These are phyloP conservation scores for Malus fusca DNA, from an alignment of 306 rosid genomes.

Conservation along the genomic window DNA sequence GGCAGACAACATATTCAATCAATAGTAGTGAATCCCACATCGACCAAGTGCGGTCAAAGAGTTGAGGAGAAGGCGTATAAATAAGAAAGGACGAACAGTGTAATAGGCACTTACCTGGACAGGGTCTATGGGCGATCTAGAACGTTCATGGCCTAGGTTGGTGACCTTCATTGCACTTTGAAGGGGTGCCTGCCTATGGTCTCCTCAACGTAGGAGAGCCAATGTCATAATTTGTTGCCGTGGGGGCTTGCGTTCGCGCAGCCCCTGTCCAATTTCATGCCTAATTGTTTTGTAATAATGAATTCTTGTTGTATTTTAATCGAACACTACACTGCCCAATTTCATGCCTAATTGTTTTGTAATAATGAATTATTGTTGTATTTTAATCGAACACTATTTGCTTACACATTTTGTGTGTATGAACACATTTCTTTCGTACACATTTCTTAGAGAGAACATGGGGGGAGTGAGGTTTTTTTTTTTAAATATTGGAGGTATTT, in stretches of 20 bases:
- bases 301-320: no score
- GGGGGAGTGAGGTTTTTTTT: no score
- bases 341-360: neutral
- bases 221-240: slow-evolving; percentile 49
- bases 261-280: slow-evolving; percentile 21
- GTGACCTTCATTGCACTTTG: neutral
- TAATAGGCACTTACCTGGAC: fast-evolving
- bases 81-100: fast-evolving
- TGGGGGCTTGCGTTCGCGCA: slow-evolving; percentile 59
- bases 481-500: no score
- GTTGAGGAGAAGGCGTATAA: neutral
- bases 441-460: no score
- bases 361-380: fast-evolving
- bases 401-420: no score
- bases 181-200: slow-evolving; percentile 24
- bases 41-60: neutral
- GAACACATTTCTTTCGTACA: no score
- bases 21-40: neutral
- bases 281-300: fast-evolving
- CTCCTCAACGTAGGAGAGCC: slow-evolving; percentile 34
- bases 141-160: neutral
- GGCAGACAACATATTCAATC: no score
- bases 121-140: neutral
- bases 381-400: no score
- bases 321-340: no score